Evolutionary conservation across 768 basidiomycete species (phyloP).

Genomic region (Trametes meyenii): DNA sequence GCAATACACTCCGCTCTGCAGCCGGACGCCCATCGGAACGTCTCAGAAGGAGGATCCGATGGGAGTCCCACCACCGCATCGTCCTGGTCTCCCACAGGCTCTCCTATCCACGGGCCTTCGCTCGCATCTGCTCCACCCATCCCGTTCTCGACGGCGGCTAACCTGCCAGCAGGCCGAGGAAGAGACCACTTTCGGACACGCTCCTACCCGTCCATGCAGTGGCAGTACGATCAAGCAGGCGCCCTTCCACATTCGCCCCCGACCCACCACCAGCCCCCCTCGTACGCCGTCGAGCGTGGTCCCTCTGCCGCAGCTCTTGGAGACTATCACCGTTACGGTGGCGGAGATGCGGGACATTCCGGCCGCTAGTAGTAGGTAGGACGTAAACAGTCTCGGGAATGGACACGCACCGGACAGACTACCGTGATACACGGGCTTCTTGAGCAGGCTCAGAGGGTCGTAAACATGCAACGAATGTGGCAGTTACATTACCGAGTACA

Average conservation of each 20-base stretch:
- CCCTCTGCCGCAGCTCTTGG: slow-evolving; percentile 7
- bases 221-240: slow-evolving; percentile 27
- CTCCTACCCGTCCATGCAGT: slow-evolving; percentile 29
- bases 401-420: slow-evolving; percentile 24
- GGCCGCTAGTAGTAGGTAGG: slow-evolving; percentile 17
- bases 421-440: slow-evolving; percentile 3
- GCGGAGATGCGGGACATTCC: slow-evolving; percentile 22
- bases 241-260: slow-evolving; percentile 15
- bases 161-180: slow-evolving; percentile 26
- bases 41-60: slow-evolving; percentile 19
- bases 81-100: slow-evolving; percentile 23
- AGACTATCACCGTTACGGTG: slow-evolving; percentile 18
- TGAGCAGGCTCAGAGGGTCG: slow-evolving; percentile 16
- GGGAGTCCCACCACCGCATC: slow-evolving; percentile 17
- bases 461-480: slow-evolving; percentile 2
- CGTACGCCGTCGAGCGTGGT: slow-evolving; percentile 17
- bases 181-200: slow-evolving; percentile 30
- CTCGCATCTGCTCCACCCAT: slow-evolving; percentile 30
- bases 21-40: slow-evolving; percentile 18
- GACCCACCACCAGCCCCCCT: slow-evolving; percentile 13
- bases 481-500: slow-evolving; percentile 6
- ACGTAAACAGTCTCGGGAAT: slow-evolving; percentile 20
- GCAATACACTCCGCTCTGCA: slow-evolving; percentile 14
- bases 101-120: slow-evolving; percentile 19
- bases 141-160: slow-evolving; percentile 24